A percentile compares a stretch with the other conserved stretches of the same genome.
Evolutionary conservation across 441 rosid species (phyloP).

Genomic region (Bruguiera hainesii): DNA sequence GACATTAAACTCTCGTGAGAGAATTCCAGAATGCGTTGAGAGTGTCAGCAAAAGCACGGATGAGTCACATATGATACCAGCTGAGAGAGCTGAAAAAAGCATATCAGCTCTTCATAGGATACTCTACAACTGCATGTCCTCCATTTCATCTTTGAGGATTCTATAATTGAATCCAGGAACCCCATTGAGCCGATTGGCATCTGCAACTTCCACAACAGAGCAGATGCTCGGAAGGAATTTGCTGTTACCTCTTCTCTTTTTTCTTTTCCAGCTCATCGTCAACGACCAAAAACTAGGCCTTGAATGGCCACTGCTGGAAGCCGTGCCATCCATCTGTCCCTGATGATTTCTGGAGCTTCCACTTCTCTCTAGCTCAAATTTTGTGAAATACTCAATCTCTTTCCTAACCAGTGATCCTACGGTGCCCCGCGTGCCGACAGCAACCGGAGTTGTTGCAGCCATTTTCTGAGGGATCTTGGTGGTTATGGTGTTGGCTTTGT

Average conservation of each 20-base stretch:
- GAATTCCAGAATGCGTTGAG: slow-evolving; percentile 2
- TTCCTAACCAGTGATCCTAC: slow-evolving; percentile 78
- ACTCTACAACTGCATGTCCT: slow-evolving; percentile 26
- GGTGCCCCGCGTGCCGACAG: slow-evolving; percentile 83
- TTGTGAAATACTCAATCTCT: slow-evolving; percentile 74
- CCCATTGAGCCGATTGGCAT: slow-evolving; percentile 24
- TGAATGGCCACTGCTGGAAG: slow-evolving; percentile 33
- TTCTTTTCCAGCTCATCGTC: slow-evolving; percentile 49
- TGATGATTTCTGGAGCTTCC: slow-evolving; percentile 32
- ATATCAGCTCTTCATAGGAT: neutral
- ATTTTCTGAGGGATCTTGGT: slow-evolving; percentile 23
- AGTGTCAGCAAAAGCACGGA: slow-evolving; percentile 5
- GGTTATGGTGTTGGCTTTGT: slow-evolving; percentile 19
- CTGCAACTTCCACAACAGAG: slow-evolving; percentile 51
- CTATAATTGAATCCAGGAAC: slow-evolving; percentile 61
- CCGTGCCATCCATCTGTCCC: slow-evolving; percentile 23
- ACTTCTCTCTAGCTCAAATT: slow-evolving; percentile 30
- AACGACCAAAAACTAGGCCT: slow-evolving; percentile 54
- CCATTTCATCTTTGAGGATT: slow-evolving; percentile 53
- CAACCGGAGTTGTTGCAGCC: slow-evolving; percentile 54
- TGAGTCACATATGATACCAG: neutral
- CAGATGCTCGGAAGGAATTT: slow-evolving; percentile 53
- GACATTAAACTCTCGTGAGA: neutral
- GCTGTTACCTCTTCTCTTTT: slow-evolving; percentile 39
- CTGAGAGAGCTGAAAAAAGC: slow-evolving; percentile 1